Conservation (phyloP, 1,284 basidiomycete species). For the Leccinum angustisporum region DNA sequence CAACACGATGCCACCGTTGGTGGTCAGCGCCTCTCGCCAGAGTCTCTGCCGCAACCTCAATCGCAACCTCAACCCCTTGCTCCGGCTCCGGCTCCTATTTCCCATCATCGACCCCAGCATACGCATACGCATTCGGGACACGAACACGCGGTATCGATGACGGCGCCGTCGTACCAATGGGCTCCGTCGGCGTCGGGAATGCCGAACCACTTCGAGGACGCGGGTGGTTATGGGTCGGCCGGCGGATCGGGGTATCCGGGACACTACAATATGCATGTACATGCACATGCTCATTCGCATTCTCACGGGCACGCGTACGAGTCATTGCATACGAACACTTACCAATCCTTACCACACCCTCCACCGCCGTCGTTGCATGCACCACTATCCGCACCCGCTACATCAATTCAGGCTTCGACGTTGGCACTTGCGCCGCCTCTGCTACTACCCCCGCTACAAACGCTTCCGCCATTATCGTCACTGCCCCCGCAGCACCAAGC, state of each 20-base stretch:
- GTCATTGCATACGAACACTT: slow-evolving; percentile 12
- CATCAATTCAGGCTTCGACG: neutral
- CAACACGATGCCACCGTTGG: neutral
- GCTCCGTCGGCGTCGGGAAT: neutral
- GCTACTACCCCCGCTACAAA: neutral
- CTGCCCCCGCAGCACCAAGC: slow-evolving; percentile 13
- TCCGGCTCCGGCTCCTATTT: neutral
- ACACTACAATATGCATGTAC: neutral
- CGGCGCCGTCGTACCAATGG: neutral
- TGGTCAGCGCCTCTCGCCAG: neutral
- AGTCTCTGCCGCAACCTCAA: neutral
- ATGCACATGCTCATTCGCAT: neutral
- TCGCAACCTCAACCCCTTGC: neutral
- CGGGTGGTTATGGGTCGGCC: neutral
- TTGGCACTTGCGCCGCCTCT: neutral
- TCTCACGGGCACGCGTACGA: neutral
- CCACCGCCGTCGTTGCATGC: neutral
- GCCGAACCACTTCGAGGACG: neutral
- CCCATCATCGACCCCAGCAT: neutral
- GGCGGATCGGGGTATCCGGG: neutral
- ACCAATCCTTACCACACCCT: slow-evolving; percentile 13
- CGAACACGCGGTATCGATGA: neutral
- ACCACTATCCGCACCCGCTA: slow-evolving; percentile 8
- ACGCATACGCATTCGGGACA: neutral
- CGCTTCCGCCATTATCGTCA: neutral